phyloP scores from a whole-genome alignment of 129 eudicot species.

The Ambrosia trifida region DNA sequence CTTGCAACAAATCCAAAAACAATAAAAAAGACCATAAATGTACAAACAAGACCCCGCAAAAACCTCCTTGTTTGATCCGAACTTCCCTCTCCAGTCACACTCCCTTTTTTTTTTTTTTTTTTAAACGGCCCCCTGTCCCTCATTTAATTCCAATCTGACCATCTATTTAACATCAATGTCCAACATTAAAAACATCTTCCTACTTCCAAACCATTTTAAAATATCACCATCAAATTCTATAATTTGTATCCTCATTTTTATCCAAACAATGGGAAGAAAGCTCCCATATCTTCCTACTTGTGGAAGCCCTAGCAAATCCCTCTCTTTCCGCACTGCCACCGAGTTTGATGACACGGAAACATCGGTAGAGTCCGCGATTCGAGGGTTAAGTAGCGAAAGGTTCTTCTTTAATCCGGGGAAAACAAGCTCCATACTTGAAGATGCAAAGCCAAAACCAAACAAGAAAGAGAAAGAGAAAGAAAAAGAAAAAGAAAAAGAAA shows the following conservation, averaged over 20 bases:
- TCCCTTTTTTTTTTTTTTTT: slow-evolving; percentile 10
- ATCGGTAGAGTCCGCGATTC: slow-evolving; percentile 33
- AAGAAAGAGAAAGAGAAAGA: neutral
- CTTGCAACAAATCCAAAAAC: too few relatives aligned
- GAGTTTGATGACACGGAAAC: slow-evolving; percentile 14
- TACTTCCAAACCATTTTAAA: slow-evolving; percentile 27
- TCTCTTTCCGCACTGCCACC: slow-evolving; percentile 58
- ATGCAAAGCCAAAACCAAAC: slow-evolving; percentile 34
- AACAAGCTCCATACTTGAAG: slow-evolving; percentile 65
- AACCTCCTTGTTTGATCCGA: slow-evolving; percentile 19
- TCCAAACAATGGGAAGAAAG: slow-evolving; percentile 25
- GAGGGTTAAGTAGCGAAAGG: slow-evolving; percentile 58
- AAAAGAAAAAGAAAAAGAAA: neutral
- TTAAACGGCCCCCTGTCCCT: slow-evolving; percentile 16
- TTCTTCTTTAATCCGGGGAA: slow-evolving; percentile 69
- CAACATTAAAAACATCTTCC: slow-evolving; percentile 38
- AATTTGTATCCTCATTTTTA: neutral
- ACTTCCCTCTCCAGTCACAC: slow-evolving; percentile 35
- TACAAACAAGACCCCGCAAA: slow-evolving; percentile 25
- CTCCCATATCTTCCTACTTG: slow-evolving; percentile 48
- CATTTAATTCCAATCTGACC: slow-evolving; percentile 37
- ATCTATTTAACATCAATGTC: slow-evolving; percentile 29
- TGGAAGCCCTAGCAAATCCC: slow-evolving; percentile 55
- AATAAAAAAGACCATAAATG: slow-evolving; percentile 25
- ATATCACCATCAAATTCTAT: slow-evolving; percentile 17